phyloP scores from a whole-genome alignment of 2,329 filamentous ascomycete species.

The Fusarium agapanthi region DNA sequence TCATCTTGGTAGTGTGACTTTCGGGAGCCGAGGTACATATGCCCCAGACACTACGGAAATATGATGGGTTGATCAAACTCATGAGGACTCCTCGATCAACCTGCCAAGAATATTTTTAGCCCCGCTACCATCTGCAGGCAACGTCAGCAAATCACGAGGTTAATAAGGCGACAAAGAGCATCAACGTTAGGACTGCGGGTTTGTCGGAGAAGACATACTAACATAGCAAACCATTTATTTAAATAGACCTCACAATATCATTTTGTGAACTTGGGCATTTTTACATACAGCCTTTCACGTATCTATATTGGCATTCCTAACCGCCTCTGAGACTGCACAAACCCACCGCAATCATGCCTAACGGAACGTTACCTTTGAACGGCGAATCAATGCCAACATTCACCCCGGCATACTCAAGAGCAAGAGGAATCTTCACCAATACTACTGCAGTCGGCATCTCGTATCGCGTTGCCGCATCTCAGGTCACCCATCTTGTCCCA shows the following conservation, averaged over 20 bases:
- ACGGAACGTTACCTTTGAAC: background rate
- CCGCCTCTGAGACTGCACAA: background rate
- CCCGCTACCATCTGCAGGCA: background rate
- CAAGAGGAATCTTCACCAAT: background rate
- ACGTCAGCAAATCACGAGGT: background rate
- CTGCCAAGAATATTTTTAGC: fast-evolving
- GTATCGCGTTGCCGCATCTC: background rate
- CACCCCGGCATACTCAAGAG: background rate
- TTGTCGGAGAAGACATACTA: background rate
- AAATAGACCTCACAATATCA: background rate
- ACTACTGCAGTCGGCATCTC: background rate
- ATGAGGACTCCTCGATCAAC: fast-evolving
- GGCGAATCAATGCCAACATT: background rate
- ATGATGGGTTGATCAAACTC: fast-evolving
- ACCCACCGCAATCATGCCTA: background rate
- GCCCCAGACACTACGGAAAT: background rate
- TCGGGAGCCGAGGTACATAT: background rate
- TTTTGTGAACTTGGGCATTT: fast-evolving
- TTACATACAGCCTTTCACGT: fast-evolving
- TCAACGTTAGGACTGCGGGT: fast-evolving
- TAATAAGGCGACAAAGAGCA: background rate
- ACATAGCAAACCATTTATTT: fast-evolving
- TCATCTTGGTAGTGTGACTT: background rate
- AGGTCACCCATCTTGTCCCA: background rate
- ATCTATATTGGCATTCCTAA: background rate